Evolutionary conservation across 306 rosid species (phyloP), one percentile per base, ranked within the genome.

Genomic region (Mimosa pudica): DNA sequence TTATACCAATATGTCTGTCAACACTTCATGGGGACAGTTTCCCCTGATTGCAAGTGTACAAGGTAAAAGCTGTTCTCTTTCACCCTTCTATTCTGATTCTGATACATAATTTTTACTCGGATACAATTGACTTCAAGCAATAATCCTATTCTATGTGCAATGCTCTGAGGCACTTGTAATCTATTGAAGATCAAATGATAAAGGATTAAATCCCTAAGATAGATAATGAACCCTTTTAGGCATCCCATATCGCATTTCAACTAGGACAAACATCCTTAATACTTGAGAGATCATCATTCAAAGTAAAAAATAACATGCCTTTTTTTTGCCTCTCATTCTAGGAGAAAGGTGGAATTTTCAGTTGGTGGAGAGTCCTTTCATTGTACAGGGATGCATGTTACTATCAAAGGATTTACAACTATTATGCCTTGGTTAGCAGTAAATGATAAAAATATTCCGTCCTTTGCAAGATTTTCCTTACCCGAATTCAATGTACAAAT

Each of bases 391-490:
- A 86, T 85, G 33, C 92, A 78, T 69, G 94, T 91, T 70, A 78
- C 77, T 32, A 84, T 80, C 55, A 88, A 85, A 82, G 98, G 98
- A 49, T 94, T 88, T 83, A 92, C 98, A 33, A 80, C 95, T 77
- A 80, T 94, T 20, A 94, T 94, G 98, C 97, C 97, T 64, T 92
- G 98, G 98, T 84, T 94, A 88, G 95, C 92, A 66, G 74, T 94
- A 79, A 86, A 63, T 80, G 98, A 94, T 86, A 94, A 87, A 88
- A 94, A 83, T 79, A 84, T 94, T 78, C 98, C 98, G 62, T 89
- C 82, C 62, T 4, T 5, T 88, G 67, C 96, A 89, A 83, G 94
- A 93, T 44, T 72, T 93, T 74, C 92, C 94, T 24, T 71, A 30
- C 55, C 62, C 44, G 52, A 44, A 60, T 74, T 74, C 55, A 67